These are phyloP conservation scores for Metschnikowia lochheadii DNA, from an alignment of 805 yeast species.

Conservation along the genomic window DNA sequence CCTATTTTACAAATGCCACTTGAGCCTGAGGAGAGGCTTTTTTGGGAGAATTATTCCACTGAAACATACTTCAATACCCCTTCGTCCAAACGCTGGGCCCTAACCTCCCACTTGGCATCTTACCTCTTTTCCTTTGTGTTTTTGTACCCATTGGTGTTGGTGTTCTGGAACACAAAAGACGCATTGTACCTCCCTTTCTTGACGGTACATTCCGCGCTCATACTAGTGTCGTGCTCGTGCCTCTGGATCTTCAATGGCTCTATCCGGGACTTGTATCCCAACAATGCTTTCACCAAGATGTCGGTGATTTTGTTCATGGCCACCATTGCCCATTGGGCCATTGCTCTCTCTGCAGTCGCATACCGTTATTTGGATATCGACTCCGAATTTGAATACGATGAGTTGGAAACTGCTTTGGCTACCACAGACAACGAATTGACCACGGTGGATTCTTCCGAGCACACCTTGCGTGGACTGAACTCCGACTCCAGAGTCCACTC, in stretches of 20 bases:
- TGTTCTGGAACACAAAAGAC: conserved; percentile 57
- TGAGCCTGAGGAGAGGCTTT: conserved; percentile 65
- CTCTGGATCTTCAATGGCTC: conserved; percentile 55
- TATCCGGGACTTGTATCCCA: conserved; percentile 67
- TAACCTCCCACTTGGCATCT: conserved; percentile 52
- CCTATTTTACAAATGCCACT: conserved; percentile 69
- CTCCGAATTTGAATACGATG: conserved; percentile 12
- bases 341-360: conserved; percentile 49
- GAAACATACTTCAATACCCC: conserved; percentile 65
- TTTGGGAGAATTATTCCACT: conserved; percentile 77
- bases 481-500: conserved; percentile 16
- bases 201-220: conserved; percentile 41
- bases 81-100: conserved; percentile 45
- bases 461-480: conserved; percentile 13
- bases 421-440: conserved; percentile 9
- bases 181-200: conserved; percentile 33
- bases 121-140: conserved; percentile 44
- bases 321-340: conserved; percentile 48
- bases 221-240: conserved; percentile 48
- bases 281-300: conserved; percentile 68
- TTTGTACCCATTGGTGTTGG: conserved; percentile 64
- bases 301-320: conserved; percentile 55
- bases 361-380: conserved; percentile 28
- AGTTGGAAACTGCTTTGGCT: conserved; percentile 6
- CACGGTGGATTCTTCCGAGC: conserved; percentile 12